Conservation (phyloP, 2,329 filamentous ascomycete genomes). For the Pseudogymnoascus sp. region DNA sequence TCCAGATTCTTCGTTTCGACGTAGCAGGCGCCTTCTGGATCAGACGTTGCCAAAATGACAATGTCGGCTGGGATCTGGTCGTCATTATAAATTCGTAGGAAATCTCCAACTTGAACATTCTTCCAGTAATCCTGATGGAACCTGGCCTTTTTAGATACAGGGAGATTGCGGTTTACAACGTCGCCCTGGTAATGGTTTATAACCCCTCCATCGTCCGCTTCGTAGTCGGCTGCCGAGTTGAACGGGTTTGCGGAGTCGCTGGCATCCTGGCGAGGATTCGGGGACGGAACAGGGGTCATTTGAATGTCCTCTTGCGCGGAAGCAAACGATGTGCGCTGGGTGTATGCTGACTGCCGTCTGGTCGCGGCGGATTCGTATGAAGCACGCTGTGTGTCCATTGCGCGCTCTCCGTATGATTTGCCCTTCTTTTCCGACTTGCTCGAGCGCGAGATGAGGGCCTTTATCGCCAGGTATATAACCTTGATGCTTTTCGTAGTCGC, state of each 20-base stretch:
- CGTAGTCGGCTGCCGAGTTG: constrained; percentile 2
- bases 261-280: constrained; percentile 45
- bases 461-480: constrained; percentile 2
- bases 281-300: constrained; percentile 92
- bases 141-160: constrained; percentile 61
- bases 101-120: constrained; percentile 88
- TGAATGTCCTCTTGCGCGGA: constrained; percentile 69
- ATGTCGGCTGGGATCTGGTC: constrained; percentile 93
- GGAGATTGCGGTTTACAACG: constrained; percentile 67
- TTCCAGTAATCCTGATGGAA: constrained; percentile 97
- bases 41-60: constrained; percentile 85
- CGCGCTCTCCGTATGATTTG: constrained; percentile 18
- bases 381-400: constrained; percentile 23
- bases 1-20: constrained; percentile 98
- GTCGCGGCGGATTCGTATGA: constrained; percentile 58
- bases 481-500: constrained; percentile 45
- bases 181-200: constrained; percentile 51
- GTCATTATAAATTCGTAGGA: constrained; percentile 91
- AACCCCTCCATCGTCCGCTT: constrained; percentile 38
- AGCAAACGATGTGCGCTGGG: constrained; percentile 39
- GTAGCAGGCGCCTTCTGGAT: constrained; percentile 89
- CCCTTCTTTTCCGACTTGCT: constrained; percentile 38
- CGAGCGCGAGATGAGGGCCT: constrained; percentile 38
- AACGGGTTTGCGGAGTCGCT: constrained; percentile 30
- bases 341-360: constrained; percentile 37